phyloP scores from a whole-genome alignment of 75 land plant species.

The Ceratopteris richardii region DNA sequence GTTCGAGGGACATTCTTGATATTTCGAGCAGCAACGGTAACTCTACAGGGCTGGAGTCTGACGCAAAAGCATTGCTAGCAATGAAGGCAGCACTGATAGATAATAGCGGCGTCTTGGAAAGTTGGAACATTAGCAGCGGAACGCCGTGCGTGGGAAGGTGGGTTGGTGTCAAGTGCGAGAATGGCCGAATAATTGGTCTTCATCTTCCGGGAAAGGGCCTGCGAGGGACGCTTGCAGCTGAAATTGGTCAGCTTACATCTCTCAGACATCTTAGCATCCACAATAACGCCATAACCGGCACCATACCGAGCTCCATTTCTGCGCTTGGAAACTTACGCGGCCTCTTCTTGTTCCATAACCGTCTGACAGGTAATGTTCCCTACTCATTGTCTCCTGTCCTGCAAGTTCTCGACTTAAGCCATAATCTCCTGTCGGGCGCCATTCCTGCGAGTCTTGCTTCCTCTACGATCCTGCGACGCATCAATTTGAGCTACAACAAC shows the following conservation, averaged over 20 bases:
- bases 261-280: slow-evolving; percentile 89
- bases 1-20: too few relatives aligned
- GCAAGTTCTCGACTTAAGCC: slow-evolving; percentile 62
- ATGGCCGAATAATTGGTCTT: slow-evolving; percentile 67
- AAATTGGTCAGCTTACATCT: slow-evolving; percentile 62
- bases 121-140: slow-evolving; percentile 52
- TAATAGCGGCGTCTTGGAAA: slow-evolving; percentile 36
- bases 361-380: slow-evolving; percentile 59
- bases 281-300: slow-evolving; percentile 53
- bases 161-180: slow-evolving; percentile 78
- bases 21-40: neutral
- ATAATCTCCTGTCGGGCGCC: slow-evolving; percentile 40
- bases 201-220: slow-evolving; percentile 81
- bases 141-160: slow-evolving; percentile 73
- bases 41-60: neutral
- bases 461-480: slow-evolving; percentile 45
- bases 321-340: slow-evolving; percentile 60
- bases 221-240: slow-evolving; percentile 51
- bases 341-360: slow-evolving; percentile 65
- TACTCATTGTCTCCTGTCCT: slow-evolving; percentile 36
- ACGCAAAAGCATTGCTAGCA: slow-evolving; percentile 38
- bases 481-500: slow-evolving; percentile 63
- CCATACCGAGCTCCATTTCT: slow-evolving; percentile 52
- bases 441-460: slow-evolving; percentile 37
- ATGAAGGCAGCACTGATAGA: slow-evolving; percentile 54